Conservation (phyloP, 352 stramenopile species). For the Globisporangium nagaii region DNA sequence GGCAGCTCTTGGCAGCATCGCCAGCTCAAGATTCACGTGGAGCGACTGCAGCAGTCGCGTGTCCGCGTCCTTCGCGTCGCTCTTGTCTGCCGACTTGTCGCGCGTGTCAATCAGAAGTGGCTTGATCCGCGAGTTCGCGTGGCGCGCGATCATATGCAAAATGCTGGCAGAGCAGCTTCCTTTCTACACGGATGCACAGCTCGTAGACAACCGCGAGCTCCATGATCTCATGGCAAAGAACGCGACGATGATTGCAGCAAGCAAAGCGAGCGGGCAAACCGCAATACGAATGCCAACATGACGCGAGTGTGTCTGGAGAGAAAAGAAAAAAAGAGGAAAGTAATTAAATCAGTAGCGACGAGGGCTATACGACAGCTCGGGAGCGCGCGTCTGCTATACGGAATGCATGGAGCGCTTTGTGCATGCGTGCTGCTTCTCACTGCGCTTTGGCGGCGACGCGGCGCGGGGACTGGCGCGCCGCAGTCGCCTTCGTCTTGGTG, state of each 20-base stretch:
- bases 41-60: slow-evolving; percentile 31
- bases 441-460: not conserved
- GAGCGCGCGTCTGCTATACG: no score
- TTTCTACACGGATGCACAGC: slow-evolving; percentile 39
- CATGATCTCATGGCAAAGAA: no score
- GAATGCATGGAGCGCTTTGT: no score
- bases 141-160: slow-evolving; percentile 34
- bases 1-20: no score
- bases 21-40: slow-evolving; percentile 14
- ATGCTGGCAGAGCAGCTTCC: slow-evolving; percentile 43
- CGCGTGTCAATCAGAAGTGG: slow-evolving; percentile 47
- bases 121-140: slow-evolving; percentile 51
- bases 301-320: not conserved
- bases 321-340: not conserved
- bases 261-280: no score
- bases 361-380: not conserved
- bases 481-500: slow-evolving; percentile 21
- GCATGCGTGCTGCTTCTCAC: no score
- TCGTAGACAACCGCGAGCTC: slow-evolving; percentile 28
- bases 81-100: slow-evolving; percentile 19
- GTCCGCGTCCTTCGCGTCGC: slow-evolving; percentile 57
- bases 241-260: no score
- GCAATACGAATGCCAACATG: no score
- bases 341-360: slow-evolving; percentile 5
- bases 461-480: slow-evolving; percentile 8